A percentile compares a stretch with the other conserved stretches of the same genome.
Conservation (phyloP, 2,329 filamentous ascomycete species). For the Arthrobotrys sphaeroides region DNA sequence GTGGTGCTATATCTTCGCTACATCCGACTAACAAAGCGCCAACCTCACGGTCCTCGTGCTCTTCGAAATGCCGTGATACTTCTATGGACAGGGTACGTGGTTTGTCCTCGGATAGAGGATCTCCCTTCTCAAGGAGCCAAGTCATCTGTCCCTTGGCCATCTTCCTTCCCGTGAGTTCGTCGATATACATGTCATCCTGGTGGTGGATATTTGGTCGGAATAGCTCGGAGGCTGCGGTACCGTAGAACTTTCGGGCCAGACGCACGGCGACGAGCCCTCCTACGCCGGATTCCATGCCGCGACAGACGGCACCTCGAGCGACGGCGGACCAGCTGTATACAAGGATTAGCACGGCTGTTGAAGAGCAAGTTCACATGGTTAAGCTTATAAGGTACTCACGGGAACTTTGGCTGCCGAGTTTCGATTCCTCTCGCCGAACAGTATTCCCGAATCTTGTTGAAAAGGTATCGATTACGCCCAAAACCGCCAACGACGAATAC, state of each 20-base stretch:
- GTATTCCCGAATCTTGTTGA: background rate
- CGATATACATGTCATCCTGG: conserved; percentile 40
- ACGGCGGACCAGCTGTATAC: conserved; percentile 8
- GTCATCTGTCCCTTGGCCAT: conserved; percentile 52
- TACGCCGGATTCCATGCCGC: conserved; percentile 29
- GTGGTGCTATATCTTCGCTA: conserved; percentile 32
- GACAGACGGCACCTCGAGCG: conserved; percentile 32
- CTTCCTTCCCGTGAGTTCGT: conserved; percentile 40
- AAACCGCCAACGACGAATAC: conserved; percentile 7
- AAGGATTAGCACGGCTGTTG: background rate
- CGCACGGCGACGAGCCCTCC: conserved; percentile 47
- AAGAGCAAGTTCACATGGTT: background rate
- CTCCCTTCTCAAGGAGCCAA: conserved; percentile 50
- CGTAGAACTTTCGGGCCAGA: conserved; percentile 52
- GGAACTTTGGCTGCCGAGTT: background rate
- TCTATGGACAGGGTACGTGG: background rate
- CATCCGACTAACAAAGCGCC: conserved; percentile 32
- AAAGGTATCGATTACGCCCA: background rate
- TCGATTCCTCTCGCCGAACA: background rate
- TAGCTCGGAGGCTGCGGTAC: conserved; percentile 23
- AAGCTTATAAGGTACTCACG: background rate
- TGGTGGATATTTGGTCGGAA: conserved; percentile 42
- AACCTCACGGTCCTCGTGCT: conserved; percentile 1
- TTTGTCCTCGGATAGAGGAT: conserved; percentile 26
- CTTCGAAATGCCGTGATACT: background rate